Conservation (phyloP, 2,329 filamentous ascomycete species). For the Beauveria caledonica region DNA sequence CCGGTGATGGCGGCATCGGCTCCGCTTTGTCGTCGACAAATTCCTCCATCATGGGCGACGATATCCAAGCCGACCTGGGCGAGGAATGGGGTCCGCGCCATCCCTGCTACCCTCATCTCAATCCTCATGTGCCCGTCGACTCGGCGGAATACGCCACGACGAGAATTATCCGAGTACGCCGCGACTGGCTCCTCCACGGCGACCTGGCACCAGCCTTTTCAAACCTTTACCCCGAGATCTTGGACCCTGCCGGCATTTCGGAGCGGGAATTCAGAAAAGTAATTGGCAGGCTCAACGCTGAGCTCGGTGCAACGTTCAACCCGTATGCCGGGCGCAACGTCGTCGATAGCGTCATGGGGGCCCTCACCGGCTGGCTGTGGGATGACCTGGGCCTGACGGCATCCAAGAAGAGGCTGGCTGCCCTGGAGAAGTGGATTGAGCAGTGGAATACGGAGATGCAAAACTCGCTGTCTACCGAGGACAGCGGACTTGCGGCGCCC, state of each 20-base stretch:
- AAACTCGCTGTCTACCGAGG: constrained; percentile 42
- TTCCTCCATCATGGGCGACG: constrained; percentile 55
- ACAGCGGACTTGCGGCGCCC: constrained; percentile 43
- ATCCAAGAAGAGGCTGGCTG: constrained; percentile 61
- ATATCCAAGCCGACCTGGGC: constrained; percentile 58
- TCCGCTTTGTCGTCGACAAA: constrained; percentile 48
- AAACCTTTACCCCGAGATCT: constrained; percentile 91
- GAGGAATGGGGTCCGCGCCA: constrained; percentile 89
- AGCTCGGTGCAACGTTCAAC: constrained; percentile 69
- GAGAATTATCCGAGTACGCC: constrained; percentile 80
- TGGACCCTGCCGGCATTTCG: constrained; percentile 72
- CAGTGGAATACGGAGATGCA: constrained; percentile 74
- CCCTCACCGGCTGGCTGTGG: constrained; percentile 89
- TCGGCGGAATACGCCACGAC: constrained; percentile 70
- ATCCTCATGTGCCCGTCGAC: constrained; percentile 76
- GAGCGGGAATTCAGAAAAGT: constrained; percentile 82
- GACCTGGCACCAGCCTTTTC: constrained; percentile 90
- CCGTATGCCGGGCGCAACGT: constrained; percentile 71
- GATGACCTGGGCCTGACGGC: constrained; percentile 77
- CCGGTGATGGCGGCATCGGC: constrained; percentile 43
- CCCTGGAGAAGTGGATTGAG: constrained; percentile 74
- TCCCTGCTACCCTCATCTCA: constrained; percentile 88
- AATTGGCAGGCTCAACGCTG: constrained; percentile 72
- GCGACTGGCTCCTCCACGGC: constrained; percentile 85
- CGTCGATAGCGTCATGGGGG: constrained; percentile 68